phyloP scores from a whole-genome alignment of 305 asterid genomes.

The Solanum hybrid region DNA sequence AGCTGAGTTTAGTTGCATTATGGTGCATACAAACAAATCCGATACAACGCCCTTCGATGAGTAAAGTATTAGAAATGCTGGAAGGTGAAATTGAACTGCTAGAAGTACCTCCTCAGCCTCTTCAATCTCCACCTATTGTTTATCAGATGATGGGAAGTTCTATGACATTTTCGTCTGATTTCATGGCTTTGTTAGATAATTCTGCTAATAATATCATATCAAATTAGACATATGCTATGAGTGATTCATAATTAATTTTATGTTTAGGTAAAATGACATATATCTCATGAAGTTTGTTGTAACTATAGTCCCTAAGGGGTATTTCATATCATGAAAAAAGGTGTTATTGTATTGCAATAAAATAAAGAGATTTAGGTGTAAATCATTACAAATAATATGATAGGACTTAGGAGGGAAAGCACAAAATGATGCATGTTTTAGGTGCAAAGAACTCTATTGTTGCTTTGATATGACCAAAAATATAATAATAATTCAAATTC shows the following conservation, averaged over 20 bases:
- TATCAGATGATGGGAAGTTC: neutral
- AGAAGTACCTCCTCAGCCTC: neutral
- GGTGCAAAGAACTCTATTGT: neutral
- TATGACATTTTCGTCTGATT: neutral
- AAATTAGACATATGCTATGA: neutral
- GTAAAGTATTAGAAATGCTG: slow-evolving; percentile 11
- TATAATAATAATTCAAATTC: neutral
- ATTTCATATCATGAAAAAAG: neutral
- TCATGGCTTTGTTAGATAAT: neutral
- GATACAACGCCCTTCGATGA: slow-evolving; percentile 8
- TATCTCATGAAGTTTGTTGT: neutral
- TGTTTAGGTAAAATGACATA: neutral
- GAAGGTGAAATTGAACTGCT: slow-evolving; percentile 1
- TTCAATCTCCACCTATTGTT: neutral
- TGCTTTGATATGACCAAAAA: neutral
- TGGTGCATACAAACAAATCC: slow-evolving; percentile 20
- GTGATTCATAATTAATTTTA: neutral
- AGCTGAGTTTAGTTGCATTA: slow-evolving; percentile 4
- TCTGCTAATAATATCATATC: neutral
- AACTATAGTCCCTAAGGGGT: neutral
- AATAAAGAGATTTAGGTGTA: neutral
- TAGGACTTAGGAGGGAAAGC: neutral
- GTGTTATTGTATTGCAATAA: neutral
- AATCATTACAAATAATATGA: neutral
- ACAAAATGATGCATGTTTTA: neutral